Conservation (phyloP, 495 filamentous ascomycete genomes). For the Hypoxylon cercidicola region DNA sequence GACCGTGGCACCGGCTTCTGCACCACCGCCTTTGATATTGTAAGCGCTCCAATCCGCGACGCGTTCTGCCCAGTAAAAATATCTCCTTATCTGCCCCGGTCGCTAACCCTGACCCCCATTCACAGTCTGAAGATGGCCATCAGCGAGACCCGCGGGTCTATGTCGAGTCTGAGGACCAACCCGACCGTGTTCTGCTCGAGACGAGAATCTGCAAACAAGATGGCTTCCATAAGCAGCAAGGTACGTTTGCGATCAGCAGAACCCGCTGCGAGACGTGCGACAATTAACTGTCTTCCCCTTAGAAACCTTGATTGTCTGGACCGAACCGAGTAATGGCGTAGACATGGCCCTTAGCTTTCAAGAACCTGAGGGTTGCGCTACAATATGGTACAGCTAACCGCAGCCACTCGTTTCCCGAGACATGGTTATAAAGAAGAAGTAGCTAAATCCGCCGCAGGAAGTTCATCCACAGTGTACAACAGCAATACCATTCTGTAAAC, state of each 20-base stretch:
- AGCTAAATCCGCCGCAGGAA: constrained; percentile 69
- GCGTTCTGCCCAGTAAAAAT: neutral
- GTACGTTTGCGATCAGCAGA: constrained; percentile 59
- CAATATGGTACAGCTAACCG: constrained; percentile 77
- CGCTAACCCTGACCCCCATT: constrained; percentile 6
- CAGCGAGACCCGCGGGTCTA: constrained; percentile 82
- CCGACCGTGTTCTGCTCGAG: constrained; percentile 83
- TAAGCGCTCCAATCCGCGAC: constrained; percentile 59
- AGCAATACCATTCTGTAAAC: constrained; percentile 52
- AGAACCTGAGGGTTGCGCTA: constrained; percentile 91
- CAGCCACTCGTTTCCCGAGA: constrained; percentile 24
- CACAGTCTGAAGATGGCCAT: constrained; percentile 56
- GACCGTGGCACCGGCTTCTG: constrained; percentile 98
- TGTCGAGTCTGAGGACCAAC: constrained; percentile 93
- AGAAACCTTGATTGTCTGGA: constrained; percentile 99
- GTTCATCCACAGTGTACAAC: constrained; percentile 87
- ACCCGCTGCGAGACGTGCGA: neutral
- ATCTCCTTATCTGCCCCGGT: neutral
- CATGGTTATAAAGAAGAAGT: neutral
- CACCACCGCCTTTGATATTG: constrained; percentile 77
- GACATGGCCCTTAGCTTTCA: constrained; percentile 99
- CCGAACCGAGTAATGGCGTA: constrained; percentile 78
- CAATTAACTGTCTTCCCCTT: constrained; percentile 45
- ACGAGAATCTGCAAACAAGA: constrained; percentile 93
- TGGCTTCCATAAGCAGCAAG: constrained; percentile 98